Percentiles rank a stretch among this genome's conserved stretches.
Evolutionary conservation across 805 yeast genomes (phyloP).

Genomic region (Sugiyamaella marilandica): DNA sequence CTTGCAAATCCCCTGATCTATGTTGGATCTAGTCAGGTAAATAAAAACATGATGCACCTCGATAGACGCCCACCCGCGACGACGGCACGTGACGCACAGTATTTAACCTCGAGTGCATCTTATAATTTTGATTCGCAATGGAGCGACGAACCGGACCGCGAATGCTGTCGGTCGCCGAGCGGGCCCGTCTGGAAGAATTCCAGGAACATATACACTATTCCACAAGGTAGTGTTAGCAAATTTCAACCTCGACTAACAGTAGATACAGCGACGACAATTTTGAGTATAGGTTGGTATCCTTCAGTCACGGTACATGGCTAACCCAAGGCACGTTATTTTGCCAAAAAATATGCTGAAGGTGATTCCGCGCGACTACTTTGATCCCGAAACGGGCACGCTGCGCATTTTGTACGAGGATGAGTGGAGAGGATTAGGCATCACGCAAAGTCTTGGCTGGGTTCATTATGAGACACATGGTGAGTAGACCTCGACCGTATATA

Average conservation of each 20-base stretch:
- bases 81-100: not conserved
- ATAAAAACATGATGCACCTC: not conserved
- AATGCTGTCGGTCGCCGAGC: constrained; percentile 73
- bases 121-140: not conserved
- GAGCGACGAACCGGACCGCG: constrained; percentile 37
- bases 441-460: constrained; percentile 96
- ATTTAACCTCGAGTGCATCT: not conserved
- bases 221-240: constrained; percentile 43
- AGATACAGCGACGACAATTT: constrained; percentile 86
- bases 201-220: constrained; percentile 94
- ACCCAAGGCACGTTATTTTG: constrained; percentile 80
- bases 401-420: constrained; percentile 90
- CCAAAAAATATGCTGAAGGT: constrained; percentile 94
- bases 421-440: constrained; percentile 97
- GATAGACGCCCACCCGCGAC: not conserved
- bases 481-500: constrained; percentile 11
- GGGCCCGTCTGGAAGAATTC: constrained; percentile 82
- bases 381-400: constrained; percentile 88
- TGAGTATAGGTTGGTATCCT: constrained; percentile 58
- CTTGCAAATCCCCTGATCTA: too few relatives aligned
- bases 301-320: not conserved
- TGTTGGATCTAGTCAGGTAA: not conserved
- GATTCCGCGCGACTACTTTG: constrained; percentile 91
- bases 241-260: constrained; percentile 7
- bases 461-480: constrained; percentile 87